A percentile compares a stretch with the other conserved stretches of the same genome.
Evolutionary conservation across 2,329 filamentous ascomycete species (phyloP).

Genomic region (Aureobasidium leucospermi): DNA sequence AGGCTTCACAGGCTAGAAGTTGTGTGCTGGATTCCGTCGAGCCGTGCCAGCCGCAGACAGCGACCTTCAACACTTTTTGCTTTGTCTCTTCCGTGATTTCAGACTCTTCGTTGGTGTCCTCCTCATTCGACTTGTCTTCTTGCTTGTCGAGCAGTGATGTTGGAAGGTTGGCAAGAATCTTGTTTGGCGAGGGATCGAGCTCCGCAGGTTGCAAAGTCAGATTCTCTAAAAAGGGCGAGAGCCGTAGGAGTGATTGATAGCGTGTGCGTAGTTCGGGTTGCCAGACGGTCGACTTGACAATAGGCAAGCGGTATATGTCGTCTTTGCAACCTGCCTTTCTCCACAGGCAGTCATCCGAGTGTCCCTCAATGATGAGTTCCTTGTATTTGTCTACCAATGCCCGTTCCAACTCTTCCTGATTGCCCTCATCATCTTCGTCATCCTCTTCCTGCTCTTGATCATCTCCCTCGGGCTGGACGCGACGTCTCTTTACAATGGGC

Average conservation of each 20-base stretch:
- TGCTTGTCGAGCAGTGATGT: conserved; percentile 18
- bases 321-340: conserved; percentile 77
- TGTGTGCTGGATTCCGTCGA: conserved; percentile 57
- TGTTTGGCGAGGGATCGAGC: conserved; percentile 19
- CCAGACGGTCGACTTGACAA: conserved; percentile 30
- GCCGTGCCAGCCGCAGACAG: conserved; percentile 44
- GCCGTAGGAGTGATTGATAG: conserved; percentile 21
- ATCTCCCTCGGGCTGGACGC: not conserved
- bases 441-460: conserved; percentile 29
- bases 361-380: conserved; percentile 64
- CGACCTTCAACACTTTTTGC: conserved; percentile 26
- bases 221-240: conserved; percentile 21
- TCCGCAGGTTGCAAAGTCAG: conserved; percentile 14
- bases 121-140: not conserved
- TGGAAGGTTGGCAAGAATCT: conserved; percentile 24
- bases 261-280: conserved; percentile 27
- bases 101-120: not conserved
- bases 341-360: conserved; percentile 81
- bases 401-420: conserved; percentile 42
- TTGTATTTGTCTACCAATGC: conserved; percentile 70
- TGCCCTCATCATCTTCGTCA: conserved; percentile 18
- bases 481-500: conserved; percentile 8
- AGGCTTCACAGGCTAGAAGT: conserved; percentile 73
- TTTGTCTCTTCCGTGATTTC: not conserved
- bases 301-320: conserved; percentile 55